Evolutionary conservation across 345 rosid genomes (phyloP), one percentile per base, ranked within the genome.

Genomic region (Salix arbutifolia): DNA sequence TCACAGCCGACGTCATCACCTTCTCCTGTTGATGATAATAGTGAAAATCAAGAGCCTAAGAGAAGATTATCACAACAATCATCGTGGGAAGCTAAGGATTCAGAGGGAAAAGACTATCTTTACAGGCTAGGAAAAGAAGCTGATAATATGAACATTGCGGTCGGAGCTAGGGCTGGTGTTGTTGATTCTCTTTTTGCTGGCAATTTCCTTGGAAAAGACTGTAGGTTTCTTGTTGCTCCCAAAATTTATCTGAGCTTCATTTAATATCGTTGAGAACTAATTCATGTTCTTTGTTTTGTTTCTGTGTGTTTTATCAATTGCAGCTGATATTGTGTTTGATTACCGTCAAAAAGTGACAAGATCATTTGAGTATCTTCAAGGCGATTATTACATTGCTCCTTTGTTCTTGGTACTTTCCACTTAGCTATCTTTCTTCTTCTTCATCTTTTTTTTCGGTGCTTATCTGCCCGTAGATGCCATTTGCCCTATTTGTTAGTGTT

Each of bases 261-360:
- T 26, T 18, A 21, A 9, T 14, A 18, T 9, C 5, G n/a, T 67
- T 40, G 38, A 69, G 1, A 46, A 16, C 26, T 65, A n/a, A 19
- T 7, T 60, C 31, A 37, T 67, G 35, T 30, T 12, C 21, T n/a
- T 30, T 38, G 16, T 72, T 44, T 14, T 53, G 6, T 46, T 31
- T 28, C 3, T n/a, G 25, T 78, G 42, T 38, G 13, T 52, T 2
- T 25, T 35, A 33, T 9, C 31, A 26, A 40, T 70, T 82, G 80
- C 83, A 89, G 94, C 97, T 84, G 99, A 95, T 84, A 88, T 95
- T 72, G 99, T 92, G 87, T 92, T 95, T 77, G 99, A 95, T 88
- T 92, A 92, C 77, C 89, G 97, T 61, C 97, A 91, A 81, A 95
- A 92, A 80, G 97, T 86, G 38, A 95, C 99, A 0, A 89, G 93